Evolutionary conservation across 768 basidiomycete genomes (phyloP).

Genomic region (Guyanaporus albipodus): DNA sequence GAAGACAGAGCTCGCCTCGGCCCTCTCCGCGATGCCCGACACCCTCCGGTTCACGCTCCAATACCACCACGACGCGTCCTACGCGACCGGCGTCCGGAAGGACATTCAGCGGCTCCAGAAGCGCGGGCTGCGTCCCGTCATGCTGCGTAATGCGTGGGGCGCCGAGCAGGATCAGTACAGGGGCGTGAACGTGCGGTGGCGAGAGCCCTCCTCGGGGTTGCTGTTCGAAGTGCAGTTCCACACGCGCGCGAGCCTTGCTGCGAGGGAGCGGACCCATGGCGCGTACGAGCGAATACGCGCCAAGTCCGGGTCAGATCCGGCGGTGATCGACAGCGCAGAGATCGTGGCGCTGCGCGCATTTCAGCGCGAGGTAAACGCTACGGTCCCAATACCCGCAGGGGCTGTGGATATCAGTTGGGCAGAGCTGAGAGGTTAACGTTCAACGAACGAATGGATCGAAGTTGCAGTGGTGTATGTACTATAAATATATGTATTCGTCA

Average conservation of each 20-base stretch:
- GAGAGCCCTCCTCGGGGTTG: background rate
- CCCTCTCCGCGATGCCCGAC: background rate
- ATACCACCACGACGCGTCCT: background rate
- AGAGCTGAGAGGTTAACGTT: too few species aligned
- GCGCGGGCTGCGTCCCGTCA: background rate
- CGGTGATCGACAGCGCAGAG: background rate
- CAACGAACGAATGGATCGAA: too few species aligned
- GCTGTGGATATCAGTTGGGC: background rate
- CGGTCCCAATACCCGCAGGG: background rate
- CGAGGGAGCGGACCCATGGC: conserved; percentile 1
- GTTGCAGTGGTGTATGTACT: too few species aligned
- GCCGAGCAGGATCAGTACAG: background rate
- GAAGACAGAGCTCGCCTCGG: too few species aligned
- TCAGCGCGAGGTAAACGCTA: background rate
- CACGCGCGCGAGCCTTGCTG: background rate
- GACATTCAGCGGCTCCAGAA: background rate
- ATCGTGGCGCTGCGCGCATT: background rate
- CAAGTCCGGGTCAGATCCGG: too few species aligned
- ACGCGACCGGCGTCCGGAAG: background rate
- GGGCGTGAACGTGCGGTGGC: background rate
- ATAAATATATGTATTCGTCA: too few species aligned
- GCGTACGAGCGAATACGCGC: background rate
- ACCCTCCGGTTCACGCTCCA: conserved; percentile 1
- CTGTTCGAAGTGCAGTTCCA: conserved; percentile 4
- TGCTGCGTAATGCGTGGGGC: background rate